Conservation (phyloP, 2,329 filamentous ascomycete species). For the Chrysoporthe austroafricana region DNA sequence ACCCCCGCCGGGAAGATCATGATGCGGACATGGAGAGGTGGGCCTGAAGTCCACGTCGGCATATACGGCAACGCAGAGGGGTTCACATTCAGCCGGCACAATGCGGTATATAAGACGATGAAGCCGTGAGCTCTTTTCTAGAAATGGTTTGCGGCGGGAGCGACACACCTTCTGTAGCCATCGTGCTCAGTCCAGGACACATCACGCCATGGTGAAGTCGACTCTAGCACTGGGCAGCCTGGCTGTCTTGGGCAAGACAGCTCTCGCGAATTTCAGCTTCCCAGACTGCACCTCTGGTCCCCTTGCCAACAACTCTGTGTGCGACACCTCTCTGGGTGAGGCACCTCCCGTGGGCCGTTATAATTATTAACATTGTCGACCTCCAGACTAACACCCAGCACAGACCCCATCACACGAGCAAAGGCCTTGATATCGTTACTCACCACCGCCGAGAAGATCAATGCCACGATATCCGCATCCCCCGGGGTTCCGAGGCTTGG, state of each 20-base stretch:
- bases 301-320: conserved; percentile 23
- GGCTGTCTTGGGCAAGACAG: background rate
- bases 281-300: conserved; percentile 26
- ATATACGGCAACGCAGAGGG: background rate
- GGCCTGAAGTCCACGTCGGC: background rate
- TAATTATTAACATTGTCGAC: no score
- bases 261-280: conserved; percentile 21
- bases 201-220: background rate
- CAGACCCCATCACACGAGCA: conserved; percentile 22
- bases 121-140: background rate
- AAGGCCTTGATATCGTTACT: conserved; percentile 21
- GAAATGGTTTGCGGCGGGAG: background rate
- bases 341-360: background rate
- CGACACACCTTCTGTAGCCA: background rate
- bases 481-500: conserved; percentile 59
- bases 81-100: background rate
- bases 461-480: conserved; percentile 32
- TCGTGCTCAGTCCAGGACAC: background rate
- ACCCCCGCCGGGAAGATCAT: background rate
- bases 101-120: background rate
- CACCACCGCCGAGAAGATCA: conserved; percentile 28
- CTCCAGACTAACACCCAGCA: background rate
- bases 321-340: conserved; percentile 23
- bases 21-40: background rate
- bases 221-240: conserved; percentile 5